Base-by-base conservation (phyloP, 1,284 basidiomycete species). In the Ustilago loliicola region DNA sequence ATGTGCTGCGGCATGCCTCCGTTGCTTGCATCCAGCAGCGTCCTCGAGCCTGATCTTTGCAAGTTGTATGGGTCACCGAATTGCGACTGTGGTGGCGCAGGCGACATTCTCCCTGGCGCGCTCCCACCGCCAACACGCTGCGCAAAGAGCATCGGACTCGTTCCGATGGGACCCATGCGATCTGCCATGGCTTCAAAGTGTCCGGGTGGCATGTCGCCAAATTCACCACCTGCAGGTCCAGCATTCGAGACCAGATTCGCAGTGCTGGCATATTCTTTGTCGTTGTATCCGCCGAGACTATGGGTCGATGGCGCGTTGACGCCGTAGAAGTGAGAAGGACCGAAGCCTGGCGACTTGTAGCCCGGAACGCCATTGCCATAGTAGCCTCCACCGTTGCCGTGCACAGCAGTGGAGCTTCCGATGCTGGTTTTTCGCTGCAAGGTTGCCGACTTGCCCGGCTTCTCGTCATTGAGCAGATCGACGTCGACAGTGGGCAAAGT, bases 401-500 rank as follows among this genome's bases (percentile, higher is more conserved):
- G 64, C 1, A 64, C 60, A 10, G 61, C 69, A 7, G 61, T 65
- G n/a, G 77, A 81, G 66, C 70, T 72, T 40, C 64, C 65, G 36
- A 72, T 58, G 52, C 73, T 74, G 62, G 48, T 61, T 48, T 47
- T 61, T n/a, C 78, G 63, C 57, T 81, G 60, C 61, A 69, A 23
- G 7, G 58, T 45, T 27, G 36, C 60, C 17, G 54, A n/a, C n/a
- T 62, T 50, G 47, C 53, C 61, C 0, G 63, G 66, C 56, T 77
- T 77, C 47, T 93, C 91, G 75, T 92, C 91, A 71, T 89, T 83
- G 73, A 93, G 92, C 74, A 96, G 93, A 73, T 94, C 93, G 66
- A 97, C 89, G 23, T 91, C 93, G 61, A 99, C 90, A 74, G 93
- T 93, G n/a, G 96, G 96, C 53, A 98, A 90, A 1, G 96, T 99